Evolutionary conservation across 345 rosid species (phyloP), one percentile per base, ranked within the genome.

Genomic region (Clausena lansium): DNA sequence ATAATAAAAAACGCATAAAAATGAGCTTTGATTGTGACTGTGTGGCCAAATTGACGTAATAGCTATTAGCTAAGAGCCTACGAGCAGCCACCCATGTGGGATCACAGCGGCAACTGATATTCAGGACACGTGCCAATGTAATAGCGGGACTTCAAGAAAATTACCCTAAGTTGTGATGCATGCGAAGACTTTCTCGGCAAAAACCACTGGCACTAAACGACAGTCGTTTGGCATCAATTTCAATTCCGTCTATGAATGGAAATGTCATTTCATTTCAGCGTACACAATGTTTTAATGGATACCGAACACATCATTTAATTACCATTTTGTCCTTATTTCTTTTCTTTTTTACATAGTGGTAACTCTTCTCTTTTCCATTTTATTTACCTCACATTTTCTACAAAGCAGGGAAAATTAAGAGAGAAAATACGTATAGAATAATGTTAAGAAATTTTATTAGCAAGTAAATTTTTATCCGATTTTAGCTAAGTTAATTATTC

Each of bases 61-160:
- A 14, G 50, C 17, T 0, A 13, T 11, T 14, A 45, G 50, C 5
- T 3, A 45, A 45, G 59, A 9, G 32, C 32, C 11, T 9, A 6
- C 28, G 27, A 60, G 76, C 64, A 47, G 70, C 76, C 70, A 39
- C 36, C 70, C 52, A 50, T 1, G 75, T 68, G 68, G 11, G 59
- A 41, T 45, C 50, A 41, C 47, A 2, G 4, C 2, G 32, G 32
- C 32, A 30, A 2, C 32, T 66, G 33, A 32, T 76, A 32, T 50
- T 15, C 11, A 10, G 22, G 20, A 57, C 76, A 73, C 65, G 73
- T 45, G 73, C 36, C 7, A 20, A 14, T 27, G 58, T n/a, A 38
- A n/a, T 6, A 17, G n/a, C 2, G 20, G 8, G 27, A 17, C 50
- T 11, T 2, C 6, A 3, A 67, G 54, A 38, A 38, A 25, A n/a